Evolutionary conservation across 106 monocot genomes (phyloP).

Genomic region (Apostasia shenzhenica): DNA sequence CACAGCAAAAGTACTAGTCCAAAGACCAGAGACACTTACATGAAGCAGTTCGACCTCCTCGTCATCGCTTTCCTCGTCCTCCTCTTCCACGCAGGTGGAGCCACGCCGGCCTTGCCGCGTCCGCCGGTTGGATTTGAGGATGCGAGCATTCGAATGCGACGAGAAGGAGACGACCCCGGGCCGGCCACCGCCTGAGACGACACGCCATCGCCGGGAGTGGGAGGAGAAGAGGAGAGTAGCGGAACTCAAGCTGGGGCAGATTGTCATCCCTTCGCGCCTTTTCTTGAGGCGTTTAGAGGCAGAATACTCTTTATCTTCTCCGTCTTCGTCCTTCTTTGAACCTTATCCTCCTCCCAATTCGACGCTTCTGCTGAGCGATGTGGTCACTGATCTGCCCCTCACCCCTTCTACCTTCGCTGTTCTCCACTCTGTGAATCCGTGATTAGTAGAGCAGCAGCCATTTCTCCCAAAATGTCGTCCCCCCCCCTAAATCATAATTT

Average conservation of each 20-base stretch:
- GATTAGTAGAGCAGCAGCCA: no score
- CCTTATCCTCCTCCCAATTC: not conserved
- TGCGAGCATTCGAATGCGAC: constrained; percentile 30
- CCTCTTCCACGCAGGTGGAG: constrained; percentile 17
- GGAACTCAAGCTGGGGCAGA: not conserved
- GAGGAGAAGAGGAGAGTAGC: not conserved
- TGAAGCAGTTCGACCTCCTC: constrained; percentile 13
- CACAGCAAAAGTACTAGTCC: not conserved
- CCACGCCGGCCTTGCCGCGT: constrained; percentile 11
- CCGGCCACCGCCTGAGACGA: not conserved
- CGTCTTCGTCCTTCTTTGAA: not conserved
- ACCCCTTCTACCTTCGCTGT: no score
- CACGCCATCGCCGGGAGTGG: not conserved
- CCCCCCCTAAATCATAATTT: no score
- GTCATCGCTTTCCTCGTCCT: constrained; percentile 22
- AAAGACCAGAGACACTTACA: constrained; percentile 4
- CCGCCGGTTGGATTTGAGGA: constrained; percentile 34
- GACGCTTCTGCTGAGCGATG: no score
- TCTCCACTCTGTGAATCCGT: not conserved
- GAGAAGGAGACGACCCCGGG: constrained; percentile 23
- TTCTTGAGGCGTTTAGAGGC: no score
- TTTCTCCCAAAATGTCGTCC: no score
- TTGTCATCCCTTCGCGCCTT: not conserved
- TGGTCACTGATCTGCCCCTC: no score
- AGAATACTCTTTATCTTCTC: no score